Base-by-base conservation (phyloP, 306 rosid genomes). In the Vicia faba region DNA sequence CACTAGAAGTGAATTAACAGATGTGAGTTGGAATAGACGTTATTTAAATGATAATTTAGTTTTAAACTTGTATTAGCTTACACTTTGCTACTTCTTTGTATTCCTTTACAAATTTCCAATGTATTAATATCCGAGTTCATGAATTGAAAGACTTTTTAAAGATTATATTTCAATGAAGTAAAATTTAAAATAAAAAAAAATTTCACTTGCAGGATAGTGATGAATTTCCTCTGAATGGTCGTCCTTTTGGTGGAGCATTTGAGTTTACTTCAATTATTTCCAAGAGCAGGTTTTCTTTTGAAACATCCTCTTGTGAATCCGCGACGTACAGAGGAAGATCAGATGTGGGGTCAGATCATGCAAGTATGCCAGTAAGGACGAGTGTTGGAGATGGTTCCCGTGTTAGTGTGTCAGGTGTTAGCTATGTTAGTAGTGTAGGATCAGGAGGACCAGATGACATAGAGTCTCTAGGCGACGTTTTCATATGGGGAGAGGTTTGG, bases 381-480 rank as follows among this genome's bases (percentile, higher is more conserved):
- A 88, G 91, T 72, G 8, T 82, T 56, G 96, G 83, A 79, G 99
- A 95, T 73, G 88, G 85, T 78, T 82, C 87, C 38, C 95, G 99
- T 29, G 38, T 84, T 68, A 95, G 99, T 68, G 88, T 88, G 70
- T 95, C 97, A 48, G 91, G 96, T 84, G 66, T 80, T 76, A 79
- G 88, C 77, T 73, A 85, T 66, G 75, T 92, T 63, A 84, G 95
- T 83, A 86, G 96, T 78, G 87, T 80, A 69, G 91, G 79, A 75
- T 90, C 97, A 29, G 97, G 91, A 29, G 97, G 91, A 64, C 81
- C 78, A 11, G 97, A 95, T 83, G 99, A 95, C 76, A 88, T 95
- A 57, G 99, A 95, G 70, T 90, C 97, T 23, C 76, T 95, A 14
- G 99, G 99, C 18, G 99, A 95, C 73, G 95, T 91, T 79, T 95